Evolutionary conservation across 768 basidiomycete species (phyloP).

Genomic region (Russula lepida): DNA sequence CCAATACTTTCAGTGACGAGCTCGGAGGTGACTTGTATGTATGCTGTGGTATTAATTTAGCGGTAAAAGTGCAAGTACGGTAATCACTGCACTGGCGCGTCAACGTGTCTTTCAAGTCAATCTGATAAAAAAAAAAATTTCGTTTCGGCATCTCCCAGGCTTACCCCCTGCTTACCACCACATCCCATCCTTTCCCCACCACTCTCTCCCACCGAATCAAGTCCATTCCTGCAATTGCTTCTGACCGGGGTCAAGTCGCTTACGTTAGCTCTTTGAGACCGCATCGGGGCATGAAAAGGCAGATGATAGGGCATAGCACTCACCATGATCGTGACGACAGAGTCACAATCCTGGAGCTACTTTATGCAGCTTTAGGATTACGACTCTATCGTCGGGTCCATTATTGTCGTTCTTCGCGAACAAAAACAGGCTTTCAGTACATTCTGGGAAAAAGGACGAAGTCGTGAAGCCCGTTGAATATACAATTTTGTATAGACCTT

Average conservation of each 20-base stretch:
- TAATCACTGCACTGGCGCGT: too few species aligned
- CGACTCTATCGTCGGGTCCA: neutral
- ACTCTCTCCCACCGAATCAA: neutral
- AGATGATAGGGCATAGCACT: neutral
- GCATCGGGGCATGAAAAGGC: neutral
- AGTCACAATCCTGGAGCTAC: too few species aligned
- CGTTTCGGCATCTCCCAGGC: too few species aligned
- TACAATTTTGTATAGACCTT: neutral
- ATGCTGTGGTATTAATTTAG: too few species aligned
- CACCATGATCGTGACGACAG: too few species aligned
- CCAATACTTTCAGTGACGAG: too few species aligned
- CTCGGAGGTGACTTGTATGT: too few species aligned
- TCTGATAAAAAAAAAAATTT: too few species aligned
- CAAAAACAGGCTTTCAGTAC: neutral
- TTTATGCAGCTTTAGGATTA: neutral
- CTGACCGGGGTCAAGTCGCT: neutral
- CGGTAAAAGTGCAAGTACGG: too few species aligned
- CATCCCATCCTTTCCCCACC: neutral
- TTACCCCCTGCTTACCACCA: too few species aligned
- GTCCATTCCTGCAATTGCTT: neutral
- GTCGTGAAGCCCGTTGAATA: neutral
- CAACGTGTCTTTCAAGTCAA: too few species aligned
- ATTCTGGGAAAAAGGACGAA: neutral
- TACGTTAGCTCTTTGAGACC: neutral
- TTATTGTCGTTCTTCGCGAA: neutral